Percentiles rank a stretch among this genome's conserved stretches.
Evolutionary conservation across 2,329 filamentous ascomycete species (phyloP).

Genomic region (Sporothrix humicola): DNA sequence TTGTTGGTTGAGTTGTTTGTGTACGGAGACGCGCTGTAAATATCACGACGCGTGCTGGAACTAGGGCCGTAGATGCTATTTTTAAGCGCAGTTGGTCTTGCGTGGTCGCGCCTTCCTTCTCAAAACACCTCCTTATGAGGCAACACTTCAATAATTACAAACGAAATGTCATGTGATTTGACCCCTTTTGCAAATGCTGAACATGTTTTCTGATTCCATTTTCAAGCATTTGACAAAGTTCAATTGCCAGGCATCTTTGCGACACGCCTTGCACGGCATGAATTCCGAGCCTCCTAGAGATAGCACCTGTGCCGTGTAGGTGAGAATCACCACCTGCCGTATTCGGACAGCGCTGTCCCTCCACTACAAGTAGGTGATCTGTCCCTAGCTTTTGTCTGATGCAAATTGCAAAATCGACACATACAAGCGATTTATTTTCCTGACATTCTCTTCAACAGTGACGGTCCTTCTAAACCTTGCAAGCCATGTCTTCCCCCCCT

Average conservation of each 20-base stretch:
- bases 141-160: not conserved
- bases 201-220: not conserved
- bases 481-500: not conserved
- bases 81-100: not conserved
- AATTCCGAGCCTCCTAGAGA: no score
- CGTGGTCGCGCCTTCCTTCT: not conserved
- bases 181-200: not conserved
- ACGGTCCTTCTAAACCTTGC: not conserved
- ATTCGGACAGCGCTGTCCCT: not conserved
- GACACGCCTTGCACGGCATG: not conserved
- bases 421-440: not conserved
- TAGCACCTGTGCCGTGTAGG: not conserved
- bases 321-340: not conserved
- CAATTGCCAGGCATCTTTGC: not conserved
- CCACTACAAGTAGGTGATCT: not conserved
- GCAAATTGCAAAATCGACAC: not conserved
- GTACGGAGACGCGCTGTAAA: not conserved
- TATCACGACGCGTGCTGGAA: not conserved
- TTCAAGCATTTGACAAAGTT: not conserved
- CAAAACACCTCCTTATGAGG: not conserved
- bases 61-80: not conserved
- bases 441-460: not conserved
- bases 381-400: not conserved
- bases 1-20: not conserved
- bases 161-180: not conserved